These are phyloP conservation scores for Vigna trinervia DNA, from an alignment of 306 rosid genomes.

Conservation along the genomic window DNA sequence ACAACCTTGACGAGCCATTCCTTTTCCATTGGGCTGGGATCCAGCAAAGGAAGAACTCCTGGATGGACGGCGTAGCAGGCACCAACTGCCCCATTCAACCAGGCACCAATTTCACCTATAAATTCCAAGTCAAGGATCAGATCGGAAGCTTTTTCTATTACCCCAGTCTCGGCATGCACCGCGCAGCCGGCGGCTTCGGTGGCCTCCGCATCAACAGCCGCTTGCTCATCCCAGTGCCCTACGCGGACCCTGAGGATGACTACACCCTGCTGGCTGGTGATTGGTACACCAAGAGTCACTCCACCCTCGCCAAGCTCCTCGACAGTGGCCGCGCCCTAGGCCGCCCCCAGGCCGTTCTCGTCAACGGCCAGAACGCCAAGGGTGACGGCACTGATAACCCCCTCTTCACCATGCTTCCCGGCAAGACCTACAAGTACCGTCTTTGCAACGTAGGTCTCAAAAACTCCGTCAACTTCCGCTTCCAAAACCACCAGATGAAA, in stretches of 20 bases:
- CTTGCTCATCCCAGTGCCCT: conserved; percentile 78
- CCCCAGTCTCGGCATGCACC: conserved; percentile 64
- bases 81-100: conserved; percentile 80
- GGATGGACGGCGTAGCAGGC: conserved; percentile 83
- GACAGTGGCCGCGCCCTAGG: conserved; percentile 70
- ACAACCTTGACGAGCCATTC: conserved; percentile 83
- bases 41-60: conserved; percentile 84
- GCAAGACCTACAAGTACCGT: conserved; percentile 77
- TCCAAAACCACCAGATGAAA: conserved; percentile 72
- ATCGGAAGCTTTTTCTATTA: conserved; percentile 77
- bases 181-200: conserved; percentile 75
- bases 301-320: conserved; percentile 47
- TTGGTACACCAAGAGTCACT: conserved; percentile 82
- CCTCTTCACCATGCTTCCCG: conserved; percentile 74
- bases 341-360: conserved; percentile 67
- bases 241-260: conserved; percentile 81
- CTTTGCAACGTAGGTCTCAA: conserved; percentile 83
- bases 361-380: conserved; percentile 70
- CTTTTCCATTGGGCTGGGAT: conserved; percentile 75
- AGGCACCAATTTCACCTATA: conserved; percentile 72
- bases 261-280: conserved; percentile 81
- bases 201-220: conserved; percentile 78
- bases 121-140: conserved; percentile 86
- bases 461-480: conserved; percentile 69
- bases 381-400: conserved; percentile 70